Conservation (phyloP, 305 asterid genomes). For the Vinca major region DNA sequence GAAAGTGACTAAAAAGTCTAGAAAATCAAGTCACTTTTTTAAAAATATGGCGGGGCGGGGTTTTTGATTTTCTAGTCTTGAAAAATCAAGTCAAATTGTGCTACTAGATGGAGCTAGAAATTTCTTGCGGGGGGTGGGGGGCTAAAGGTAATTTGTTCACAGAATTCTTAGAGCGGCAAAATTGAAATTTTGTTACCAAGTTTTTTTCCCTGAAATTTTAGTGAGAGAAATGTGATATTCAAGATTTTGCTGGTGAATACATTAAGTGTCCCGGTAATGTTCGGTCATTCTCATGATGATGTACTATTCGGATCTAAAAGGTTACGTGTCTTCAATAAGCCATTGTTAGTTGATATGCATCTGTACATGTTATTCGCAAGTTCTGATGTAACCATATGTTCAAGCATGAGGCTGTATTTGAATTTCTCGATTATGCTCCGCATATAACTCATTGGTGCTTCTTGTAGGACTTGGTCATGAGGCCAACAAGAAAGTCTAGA, state of each 20-base stretch:
- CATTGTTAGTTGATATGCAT: neutral
- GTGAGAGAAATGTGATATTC: too few relatives aligned
- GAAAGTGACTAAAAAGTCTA: too few relatives aligned
- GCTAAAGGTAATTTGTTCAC: too few relatives aligned
- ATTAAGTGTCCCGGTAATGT: neutral
- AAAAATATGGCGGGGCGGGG: too few relatives aligned
- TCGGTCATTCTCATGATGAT: neutral
- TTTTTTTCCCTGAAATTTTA: too few relatives aligned
- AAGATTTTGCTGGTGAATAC: neutral
- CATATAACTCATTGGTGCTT: constrained; percentile 6
- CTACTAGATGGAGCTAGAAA: too few relatives aligned
- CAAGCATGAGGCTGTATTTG: neutral
- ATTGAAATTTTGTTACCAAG: too few relatives aligned
- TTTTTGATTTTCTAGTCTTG: too few relatives aligned
- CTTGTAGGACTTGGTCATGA: constrained; percentile 32
- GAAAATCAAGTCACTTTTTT: too few relatives aligned
- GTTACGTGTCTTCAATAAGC: neutral
- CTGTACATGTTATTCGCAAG: neutral
- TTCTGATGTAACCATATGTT: neutral
- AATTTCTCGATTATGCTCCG: neutral
- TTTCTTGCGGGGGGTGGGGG: too few relatives aligned
- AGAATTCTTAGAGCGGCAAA: too few relatives aligned
- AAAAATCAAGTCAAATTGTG: too few relatives aligned
- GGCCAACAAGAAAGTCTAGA: constrained; percentile 60
- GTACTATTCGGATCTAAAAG: neutral